Evolutionary conservation across 352 stramenopile genomes (phyloP).

Genomic region (Elongisporangium anandrum): DNA sequence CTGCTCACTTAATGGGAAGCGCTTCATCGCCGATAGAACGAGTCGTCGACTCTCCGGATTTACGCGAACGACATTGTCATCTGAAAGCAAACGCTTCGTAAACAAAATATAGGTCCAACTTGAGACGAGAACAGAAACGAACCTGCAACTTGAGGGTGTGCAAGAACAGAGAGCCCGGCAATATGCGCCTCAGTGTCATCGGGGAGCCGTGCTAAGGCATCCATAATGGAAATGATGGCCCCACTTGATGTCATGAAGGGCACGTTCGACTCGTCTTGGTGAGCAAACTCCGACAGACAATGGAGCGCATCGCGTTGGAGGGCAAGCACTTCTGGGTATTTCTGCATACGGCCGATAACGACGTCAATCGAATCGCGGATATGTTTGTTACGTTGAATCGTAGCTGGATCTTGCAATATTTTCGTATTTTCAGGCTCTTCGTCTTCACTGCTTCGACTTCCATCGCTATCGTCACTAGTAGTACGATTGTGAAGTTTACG

Average conservation of each 20-base stretch:
- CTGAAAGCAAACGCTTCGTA: slow-evolving; percentile 6
- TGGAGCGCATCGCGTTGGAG: slow-evolving; percentile 51
- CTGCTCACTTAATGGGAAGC: slow-evolving; percentile 54
- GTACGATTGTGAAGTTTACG: not conserved
- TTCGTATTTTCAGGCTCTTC: not conserved
- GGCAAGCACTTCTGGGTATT: slow-evolving; percentile 19
- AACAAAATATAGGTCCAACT: not conserved
- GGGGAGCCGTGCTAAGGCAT: slow-evolving; percentile 40
- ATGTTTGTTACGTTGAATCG: not conserved
- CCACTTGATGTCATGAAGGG: slow-evolving; percentile 31
- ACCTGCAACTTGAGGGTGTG: slow-evolving; percentile 48
- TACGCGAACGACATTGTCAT: slow-evolving; percentile 41
- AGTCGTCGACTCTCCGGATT: slow-evolving; percentile 45
- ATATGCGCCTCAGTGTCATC: slow-evolving; percentile 48
- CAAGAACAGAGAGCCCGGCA: slow-evolving; percentile 44
- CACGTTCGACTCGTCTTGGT: slow-evolving; percentile 19
- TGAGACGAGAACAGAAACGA: not conserved
- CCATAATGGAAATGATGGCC: slow-evolving; percentile 36
- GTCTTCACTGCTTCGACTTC: not conserved
- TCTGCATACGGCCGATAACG: slow-evolving; percentile 42
- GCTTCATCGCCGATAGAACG: slow-evolving; percentile 51
- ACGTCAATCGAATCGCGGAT: slow-evolving; percentile 12
- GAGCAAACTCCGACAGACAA: slow-evolving; percentile 32
- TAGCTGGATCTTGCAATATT: not conserved
- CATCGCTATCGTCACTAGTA: not conserved